Percentiles rank a stretch among this genome's conserved stretches.
phyloP scores from a whole-genome alignment of 495 filamentous ascomycete species.

The Aspergillus ellipticus region DNA sequence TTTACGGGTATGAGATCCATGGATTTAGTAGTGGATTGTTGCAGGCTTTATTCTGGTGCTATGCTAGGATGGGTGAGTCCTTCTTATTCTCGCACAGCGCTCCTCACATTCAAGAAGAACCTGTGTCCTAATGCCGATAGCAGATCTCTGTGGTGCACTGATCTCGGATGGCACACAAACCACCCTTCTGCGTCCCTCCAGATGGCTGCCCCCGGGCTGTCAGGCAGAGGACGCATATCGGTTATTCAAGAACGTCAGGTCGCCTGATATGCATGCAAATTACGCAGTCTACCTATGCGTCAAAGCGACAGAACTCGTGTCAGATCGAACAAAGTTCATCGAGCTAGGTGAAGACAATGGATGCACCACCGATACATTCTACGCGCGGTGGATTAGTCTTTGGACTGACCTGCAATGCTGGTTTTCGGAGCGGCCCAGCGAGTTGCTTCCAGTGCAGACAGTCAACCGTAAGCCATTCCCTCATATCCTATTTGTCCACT shows the following conservation, averaged over 20 bases:
- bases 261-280: slow-evolving; percentile 41
- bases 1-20: slow-evolving; percentile 39
- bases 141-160: slow-evolving; percentile 45
- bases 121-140: background rate
- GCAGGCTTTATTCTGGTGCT: slow-evolving; percentile 50
- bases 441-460: slow-evolving; percentile 36
- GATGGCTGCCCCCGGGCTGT: slow-evolving; percentile 36
- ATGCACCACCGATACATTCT: slow-evolving; percentile 23
- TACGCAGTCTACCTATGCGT: slow-evolving; percentile 47
- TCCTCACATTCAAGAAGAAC: too few relatives aligned
- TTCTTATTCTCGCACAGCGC: too few relatives aligned
- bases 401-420: slow-evolving; percentile 45
- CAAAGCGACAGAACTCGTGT: slow-evolving; percentile 38
- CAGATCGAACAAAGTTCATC: slow-evolving; percentile 34
- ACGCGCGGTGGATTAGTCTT: slow-evolving; percentile 31
- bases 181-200: slow-evolving; percentile 36
- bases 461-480: slow-evolving; percentile 37
- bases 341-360: slow-evolving; percentile 33
- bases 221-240: slow-evolving; percentile 27
- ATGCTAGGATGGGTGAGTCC: slow-evolving; percentile 41
- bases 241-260: slow-evolving; percentile 26
- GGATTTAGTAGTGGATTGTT: slow-evolving; percentile 38
- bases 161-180: slow-evolving; percentile 44
- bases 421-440: slow-evolving; percentile 35
- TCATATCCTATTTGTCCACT: slow-evolving; percentile 40